Conservation (phyloP, 176 grass and related monocot genomes). For the Puccinellia tenuiflora region DNA sequence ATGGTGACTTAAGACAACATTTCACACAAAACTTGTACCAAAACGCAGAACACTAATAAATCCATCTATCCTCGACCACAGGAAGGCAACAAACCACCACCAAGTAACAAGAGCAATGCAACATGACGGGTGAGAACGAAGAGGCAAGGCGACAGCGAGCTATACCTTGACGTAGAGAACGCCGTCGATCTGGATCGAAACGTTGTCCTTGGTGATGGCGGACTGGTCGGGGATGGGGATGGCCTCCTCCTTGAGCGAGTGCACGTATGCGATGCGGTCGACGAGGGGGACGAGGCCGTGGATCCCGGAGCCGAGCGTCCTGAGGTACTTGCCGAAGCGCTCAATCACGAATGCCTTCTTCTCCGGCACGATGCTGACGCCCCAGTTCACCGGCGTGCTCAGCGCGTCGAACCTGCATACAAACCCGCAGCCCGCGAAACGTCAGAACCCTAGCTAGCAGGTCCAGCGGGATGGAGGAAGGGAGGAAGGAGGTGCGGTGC, state of each 20-base stretch:
- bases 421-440: background rate
- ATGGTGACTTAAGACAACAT: background rate
- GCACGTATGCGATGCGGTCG: conserved; percentile 87
- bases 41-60: background rate
- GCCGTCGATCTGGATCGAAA: conserved; percentile 80
- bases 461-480: background rate
- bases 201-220: conserved; percentile 97
- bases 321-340: conserved; percentile 79
- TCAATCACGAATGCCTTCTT: conserved; percentile 90
- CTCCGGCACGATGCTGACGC: conserved; percentile 89
- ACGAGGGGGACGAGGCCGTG: conserved; percentile 69
- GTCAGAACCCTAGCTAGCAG: background rate
- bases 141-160: background rate
- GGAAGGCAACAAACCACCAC: background rate
- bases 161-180: conserved; percentile 90
- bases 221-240: conserved; percentile 88
- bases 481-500: background rate
- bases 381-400: conserved; percentile 71
- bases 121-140: background rate
- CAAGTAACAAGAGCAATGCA: background rate
- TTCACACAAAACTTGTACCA: background rate
- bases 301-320: conserved; percentile 78
- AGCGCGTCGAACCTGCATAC: conserved; percentile 39
- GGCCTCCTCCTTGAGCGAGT: conserved; percentile 97
- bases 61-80: background rate